Evolutionary conservation across 495 filamentous ascomycete genomes (phyloP).

Genomic region (Glonium stellatum): DNA sequence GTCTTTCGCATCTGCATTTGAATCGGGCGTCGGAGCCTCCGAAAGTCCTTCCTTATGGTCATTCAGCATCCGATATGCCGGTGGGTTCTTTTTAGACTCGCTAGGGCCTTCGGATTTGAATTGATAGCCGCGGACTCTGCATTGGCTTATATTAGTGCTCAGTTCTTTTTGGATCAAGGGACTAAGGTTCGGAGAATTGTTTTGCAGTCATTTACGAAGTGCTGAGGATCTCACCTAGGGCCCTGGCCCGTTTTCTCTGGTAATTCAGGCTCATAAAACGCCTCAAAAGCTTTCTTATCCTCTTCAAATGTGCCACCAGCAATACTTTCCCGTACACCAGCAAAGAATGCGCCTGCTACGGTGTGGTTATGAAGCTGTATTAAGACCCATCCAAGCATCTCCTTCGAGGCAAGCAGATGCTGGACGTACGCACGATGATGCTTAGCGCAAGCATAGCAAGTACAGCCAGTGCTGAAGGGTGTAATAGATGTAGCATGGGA

Average conservation of each 20-base stretch:
- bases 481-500: conserved; percentile 49
- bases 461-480: conserved; percentile 55
- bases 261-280: conserved; percentile 57
- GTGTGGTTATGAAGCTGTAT: conserved; percentile 85
- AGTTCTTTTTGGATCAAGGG: too few species aligned
- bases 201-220: too few species aligned
- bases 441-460: conserved; percentile 74
- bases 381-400: conserved; percentile 94
- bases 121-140: conserved; percentile 74
- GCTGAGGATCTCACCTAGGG: conserved; percentile 49
- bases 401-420: conserved; percentile 78
- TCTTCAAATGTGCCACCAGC: conserved; percentile 55
- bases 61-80: conserved; percentile 54
- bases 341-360: conserved; percentile 66
- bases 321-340: conserved; percentile 56
- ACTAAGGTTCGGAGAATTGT: too few species aligned
- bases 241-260: conserved; percentile 69
- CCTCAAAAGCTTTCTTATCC: conserved; percentile 49
- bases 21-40: conserved; percentile 46
- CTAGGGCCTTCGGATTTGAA: conserved; percentile 60
- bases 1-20: conserved; percentile 46
- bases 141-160: not conserved
- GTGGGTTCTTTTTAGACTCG: conserved; percentile 59
- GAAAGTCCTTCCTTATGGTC: conserved; percentile 44
- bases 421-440: conserved; percentile 85